Evolutionary conservation across 1,284 basidiomycete species (phyloP).

Genomic region (Wallemia ichthyophaga): DNA sequence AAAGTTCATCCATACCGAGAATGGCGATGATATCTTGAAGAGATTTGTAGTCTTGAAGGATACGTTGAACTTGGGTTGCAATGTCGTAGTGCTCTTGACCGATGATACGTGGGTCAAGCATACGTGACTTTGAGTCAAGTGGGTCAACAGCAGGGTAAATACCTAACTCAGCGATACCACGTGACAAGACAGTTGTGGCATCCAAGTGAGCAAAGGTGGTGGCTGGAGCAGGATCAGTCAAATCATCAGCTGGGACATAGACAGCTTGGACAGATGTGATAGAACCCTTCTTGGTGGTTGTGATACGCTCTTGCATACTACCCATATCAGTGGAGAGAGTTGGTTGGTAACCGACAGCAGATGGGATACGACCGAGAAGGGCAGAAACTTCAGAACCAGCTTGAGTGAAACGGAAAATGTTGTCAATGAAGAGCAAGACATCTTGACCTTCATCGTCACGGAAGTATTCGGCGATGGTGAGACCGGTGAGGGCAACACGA

Average conservation of each 20-base stretch:
- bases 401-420: constrained; percentile 99
- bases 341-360: constrained; percentile 98
- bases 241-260: constrained; percentile 97
- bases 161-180: constrained; percentile 96
- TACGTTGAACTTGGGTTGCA: constrained; percentile 86
- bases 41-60: constrained; percentile 98
- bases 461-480: constrained; percentile 99
- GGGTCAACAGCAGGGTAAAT: constrained; percentile 99
- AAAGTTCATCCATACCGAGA: constrained; percentile 98
- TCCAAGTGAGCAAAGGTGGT: constrained; percentile 99
- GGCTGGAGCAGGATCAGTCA: constrained; percentile 97
- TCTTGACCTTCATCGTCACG: constrained; percentile 99
- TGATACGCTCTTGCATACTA: constrained; percentile 98
- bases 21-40: constrained; percentile 43
- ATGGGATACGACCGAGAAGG: constrained; percentile 96
- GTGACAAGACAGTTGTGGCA: constrained; percentile 92
- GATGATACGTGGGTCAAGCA: constrained; percentile 96
- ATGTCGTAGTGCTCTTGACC: constrained; percentile 60
- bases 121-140: constrained; percentile 95
- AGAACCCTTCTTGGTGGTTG: constrained; percentile 99
- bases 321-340: constrained; percentile 99
- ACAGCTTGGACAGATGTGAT: constrained; percentile 99
- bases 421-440: constrained; percentile 99
- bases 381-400: constrained; percentile 99
- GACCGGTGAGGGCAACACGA: constrained; percentile 93